phyloP scores from a whole-genome alignment of 257 asterid genomes.

The Capsicum baccatum region DNA sequence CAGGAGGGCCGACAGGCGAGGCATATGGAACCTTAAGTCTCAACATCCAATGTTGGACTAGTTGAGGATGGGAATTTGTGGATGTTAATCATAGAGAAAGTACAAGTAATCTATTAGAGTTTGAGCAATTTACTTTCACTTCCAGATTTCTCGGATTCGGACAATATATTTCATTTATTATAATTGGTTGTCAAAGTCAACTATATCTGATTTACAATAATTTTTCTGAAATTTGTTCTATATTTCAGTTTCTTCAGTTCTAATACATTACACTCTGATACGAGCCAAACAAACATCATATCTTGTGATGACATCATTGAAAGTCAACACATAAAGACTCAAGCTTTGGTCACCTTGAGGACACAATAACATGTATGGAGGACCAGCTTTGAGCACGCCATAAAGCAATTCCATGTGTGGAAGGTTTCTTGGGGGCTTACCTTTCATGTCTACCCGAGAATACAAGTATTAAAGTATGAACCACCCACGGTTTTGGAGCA shows the following conservation, averaged over 20 bases:
- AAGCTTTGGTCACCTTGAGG: no score
- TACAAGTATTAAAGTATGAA: no score
- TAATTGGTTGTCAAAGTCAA: not conserved
- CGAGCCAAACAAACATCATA: no score
- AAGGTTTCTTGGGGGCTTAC: no score
- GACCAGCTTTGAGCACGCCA: no score
- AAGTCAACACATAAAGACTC: no score
- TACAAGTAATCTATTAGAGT: constrained; percentile 57
- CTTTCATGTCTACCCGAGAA: no score
- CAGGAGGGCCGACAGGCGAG: constrained; percentile 98
- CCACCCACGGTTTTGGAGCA: no score
- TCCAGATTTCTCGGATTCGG: not conserved
- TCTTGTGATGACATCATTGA: no score
- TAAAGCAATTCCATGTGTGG: no score
- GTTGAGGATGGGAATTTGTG: constrained; percentile 98
- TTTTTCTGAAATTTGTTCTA: not conserved
- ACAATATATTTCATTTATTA: not conserved
- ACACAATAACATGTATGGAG: no score
- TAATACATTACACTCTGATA: not conserved
- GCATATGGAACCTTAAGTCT: constrained; percentile 81
- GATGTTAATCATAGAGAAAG: constrained; percentile 99
- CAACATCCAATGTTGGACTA: constrained; percentile 89
- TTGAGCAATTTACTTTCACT: not conserved
- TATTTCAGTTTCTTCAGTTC: not conserved
- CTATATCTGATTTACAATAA: not conserved